Conservation (phyloP, 2,329 filamentous ascomycete genomes). For the Fusarium buharicum region DNA sequence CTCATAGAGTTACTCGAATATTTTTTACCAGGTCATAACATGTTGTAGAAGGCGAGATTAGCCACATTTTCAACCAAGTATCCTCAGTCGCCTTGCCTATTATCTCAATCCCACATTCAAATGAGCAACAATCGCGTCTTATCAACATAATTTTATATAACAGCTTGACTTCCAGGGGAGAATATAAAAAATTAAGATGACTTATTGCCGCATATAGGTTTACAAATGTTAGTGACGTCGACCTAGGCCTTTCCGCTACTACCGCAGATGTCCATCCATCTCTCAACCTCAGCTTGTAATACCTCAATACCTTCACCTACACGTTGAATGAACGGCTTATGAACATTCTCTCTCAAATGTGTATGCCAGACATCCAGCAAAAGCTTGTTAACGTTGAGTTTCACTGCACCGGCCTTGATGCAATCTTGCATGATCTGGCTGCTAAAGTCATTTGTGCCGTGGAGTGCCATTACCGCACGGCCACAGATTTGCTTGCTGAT, state of each 20-base stretch:
- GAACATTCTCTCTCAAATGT: constrained; percentile 8
- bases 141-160: too few species aligned
- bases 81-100: too few species aligned
- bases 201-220: too few species aligned
- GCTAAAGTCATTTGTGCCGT: constrained; percentile 67
- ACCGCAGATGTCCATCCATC: constrained; percentile 34
- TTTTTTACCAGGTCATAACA: too few species aligned
- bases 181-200: too few species aligned
- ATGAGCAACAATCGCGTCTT: too few species aligned
- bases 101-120: too few species aligned
- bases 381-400: constrained; percentile 68
- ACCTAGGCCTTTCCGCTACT: constrained; percentile 28
- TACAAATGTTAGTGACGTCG: too few species aligned
- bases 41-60: too few species aligned
- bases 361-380: constrained; percentile 52
- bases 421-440: constrained; percentile 61
- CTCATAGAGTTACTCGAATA: too few species aligned
- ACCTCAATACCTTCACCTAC: constrained; percentile 29
- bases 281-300: constrained; percentile 31
- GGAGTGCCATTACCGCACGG: constrained; percentile 59
- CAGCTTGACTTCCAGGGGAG: too few species aligned
- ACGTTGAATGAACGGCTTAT: constrained; percentile 12
- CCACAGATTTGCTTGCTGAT: constrained; percentile 48
- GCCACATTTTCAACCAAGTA: too few species aligned
- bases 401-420: constrained; percentile 62